phyloP scores from a whole-genome alignment of 768 basidiomycete genomes.

The Phaffia australis region DNA sequence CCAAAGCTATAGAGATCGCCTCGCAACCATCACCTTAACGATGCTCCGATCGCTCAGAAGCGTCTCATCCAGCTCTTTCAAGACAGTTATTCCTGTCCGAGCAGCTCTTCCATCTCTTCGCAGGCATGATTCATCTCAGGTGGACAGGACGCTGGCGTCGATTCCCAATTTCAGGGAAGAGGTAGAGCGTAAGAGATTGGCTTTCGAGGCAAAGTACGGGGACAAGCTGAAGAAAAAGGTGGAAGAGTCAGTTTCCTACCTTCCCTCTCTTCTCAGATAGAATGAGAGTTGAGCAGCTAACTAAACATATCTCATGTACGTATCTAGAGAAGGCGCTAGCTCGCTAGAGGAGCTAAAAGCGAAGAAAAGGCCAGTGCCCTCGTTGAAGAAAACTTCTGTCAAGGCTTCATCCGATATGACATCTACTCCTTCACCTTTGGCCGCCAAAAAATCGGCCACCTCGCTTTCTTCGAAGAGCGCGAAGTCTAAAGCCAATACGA shows the following conservation, averaged over 20 bases:
- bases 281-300: background rate
- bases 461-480: background rate
- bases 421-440: background rate
- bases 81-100: no score
- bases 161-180: no score
- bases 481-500: background rate
- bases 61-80: no score
- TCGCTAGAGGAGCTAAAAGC: constrained; percentile 40
- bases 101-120: no score
- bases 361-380: constrained; percentile 32
- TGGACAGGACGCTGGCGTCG: no score
- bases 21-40: no score
- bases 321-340: constrained; percentile 40
- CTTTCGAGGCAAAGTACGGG: constrained; percentile 44
- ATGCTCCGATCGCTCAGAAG: no score
- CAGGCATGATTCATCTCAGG: no score
- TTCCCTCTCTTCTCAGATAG: background rate
- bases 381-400: background rate
- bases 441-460: background rate
- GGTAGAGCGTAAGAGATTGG: constrained; percentile 7
- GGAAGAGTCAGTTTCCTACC: constrained; percentile 48
- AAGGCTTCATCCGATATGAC: constrained; percentile 27
- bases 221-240: constrained; percentile 57
- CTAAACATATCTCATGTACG: constrained; percentile 10
- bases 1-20: no score